Conservation (phyloP, 192 early-diverging fungal genomes). For the Gonapodya prolifera region DNA sequence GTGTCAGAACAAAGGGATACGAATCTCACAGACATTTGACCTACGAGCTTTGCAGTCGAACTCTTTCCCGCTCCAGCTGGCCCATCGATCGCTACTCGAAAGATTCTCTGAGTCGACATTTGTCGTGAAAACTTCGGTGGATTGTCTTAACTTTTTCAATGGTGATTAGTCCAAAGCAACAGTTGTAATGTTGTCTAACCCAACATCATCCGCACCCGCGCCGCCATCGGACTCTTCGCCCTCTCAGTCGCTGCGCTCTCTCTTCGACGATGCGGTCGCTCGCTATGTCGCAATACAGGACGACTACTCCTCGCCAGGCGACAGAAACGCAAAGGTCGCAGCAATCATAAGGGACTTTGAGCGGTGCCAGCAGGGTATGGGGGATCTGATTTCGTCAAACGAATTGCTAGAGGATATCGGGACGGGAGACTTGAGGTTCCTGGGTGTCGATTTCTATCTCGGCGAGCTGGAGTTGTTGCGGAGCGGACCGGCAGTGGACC, state of each 20-base stretch:
- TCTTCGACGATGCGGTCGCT: too few relatives aligned
- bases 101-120: too few relatives aligned
- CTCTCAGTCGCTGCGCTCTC: too few relatives aligned
- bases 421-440: conserved; percentile 60
- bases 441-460: conserved; percentile 43
- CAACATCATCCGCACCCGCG: too few relatives aligned
- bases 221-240: too few relatives aligned
- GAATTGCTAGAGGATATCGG: conserved; percentile 81
- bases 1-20: not conserved
- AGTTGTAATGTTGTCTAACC: too few relatives aligned
- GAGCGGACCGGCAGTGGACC: conserved; percentile 29
- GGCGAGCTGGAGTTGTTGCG: conserved; percentile 34
- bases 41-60: conserved; percentile 10
- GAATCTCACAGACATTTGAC: not conserved
- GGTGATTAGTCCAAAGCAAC: too few relatives aligned
- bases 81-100: conserved; percentile 67
- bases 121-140: too few relatives aligned
- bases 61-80: conserved; percentile 73
- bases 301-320: too few relatives aligned
- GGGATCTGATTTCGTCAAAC: conserved; percentile 59
- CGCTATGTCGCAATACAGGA: too few relatives aligned
- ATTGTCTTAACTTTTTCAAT: too few relatives aligned
- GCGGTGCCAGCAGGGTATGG: conserved; percentile 31
- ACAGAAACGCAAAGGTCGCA: conserved; percentile 37
- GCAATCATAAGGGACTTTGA: conserved; percentile 29